A percentile compares a stretch with the other conserved stretches of the same genome.
phyloP scores from a whole-genome alignment of 2,329 filamentous ascomycete genomes.

The Diaporthe nobilis region DNA sequence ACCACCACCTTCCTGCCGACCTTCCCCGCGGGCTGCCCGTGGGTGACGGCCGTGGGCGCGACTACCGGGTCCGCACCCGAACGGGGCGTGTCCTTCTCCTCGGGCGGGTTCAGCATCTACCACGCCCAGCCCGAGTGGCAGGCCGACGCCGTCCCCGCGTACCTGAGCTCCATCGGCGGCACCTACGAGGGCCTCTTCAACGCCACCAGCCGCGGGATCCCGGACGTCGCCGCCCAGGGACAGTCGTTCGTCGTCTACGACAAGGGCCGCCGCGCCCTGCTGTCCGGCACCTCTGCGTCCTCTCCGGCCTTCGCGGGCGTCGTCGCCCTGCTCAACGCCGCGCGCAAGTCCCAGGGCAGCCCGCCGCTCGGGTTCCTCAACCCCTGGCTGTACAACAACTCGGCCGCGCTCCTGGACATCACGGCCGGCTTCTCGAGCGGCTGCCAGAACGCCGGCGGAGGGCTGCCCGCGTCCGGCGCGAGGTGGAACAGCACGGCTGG shows the following conservation, averaged over 20 bases:
- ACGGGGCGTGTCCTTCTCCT: conserved; percentile 54
- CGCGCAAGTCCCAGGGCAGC: conserved; percentile 52
- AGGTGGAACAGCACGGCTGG: conserved; percentile 58
- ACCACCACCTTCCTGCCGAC: conserved; percentile 39
- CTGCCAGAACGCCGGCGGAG: conserved; percentile 25
- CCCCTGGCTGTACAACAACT: conserved; percentile 52
- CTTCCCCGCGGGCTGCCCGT: conserved; percentile 60
- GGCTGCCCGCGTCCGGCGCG: conserved; percentile 23
- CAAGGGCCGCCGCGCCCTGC: conserved; percentile 46
- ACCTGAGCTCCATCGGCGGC: conserved; percentile 53
- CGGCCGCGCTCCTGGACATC: conserved; percentile 50
- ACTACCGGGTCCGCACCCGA: conserved; percentile 58
- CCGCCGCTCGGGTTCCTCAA: conserved; percentile 56
- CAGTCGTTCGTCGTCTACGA: conserved; percentile 62
- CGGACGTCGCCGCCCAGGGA: conserved; percentile 61
- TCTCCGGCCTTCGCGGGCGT: conserved; percentile 57
- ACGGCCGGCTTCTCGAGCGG: conserved; percentile 44
- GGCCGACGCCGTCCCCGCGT: conserved; percentile 49
- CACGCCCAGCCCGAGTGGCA: conserved; percentile 55
- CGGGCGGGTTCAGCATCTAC: conserved; percentile 57
- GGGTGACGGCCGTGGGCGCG: conserved; percentile 70
- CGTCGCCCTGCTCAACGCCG: conserved; percentile 59
- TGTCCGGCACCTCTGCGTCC: conserved; percentile 53
- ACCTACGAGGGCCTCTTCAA: conserved; percentile 56
- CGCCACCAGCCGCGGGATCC: conserved; percentile 54